These are phyloP conservation scores for Trifolium subterraneum DNA, from an alignment of 306 rosid genomes.

Conservation along the genomic window DNA sequence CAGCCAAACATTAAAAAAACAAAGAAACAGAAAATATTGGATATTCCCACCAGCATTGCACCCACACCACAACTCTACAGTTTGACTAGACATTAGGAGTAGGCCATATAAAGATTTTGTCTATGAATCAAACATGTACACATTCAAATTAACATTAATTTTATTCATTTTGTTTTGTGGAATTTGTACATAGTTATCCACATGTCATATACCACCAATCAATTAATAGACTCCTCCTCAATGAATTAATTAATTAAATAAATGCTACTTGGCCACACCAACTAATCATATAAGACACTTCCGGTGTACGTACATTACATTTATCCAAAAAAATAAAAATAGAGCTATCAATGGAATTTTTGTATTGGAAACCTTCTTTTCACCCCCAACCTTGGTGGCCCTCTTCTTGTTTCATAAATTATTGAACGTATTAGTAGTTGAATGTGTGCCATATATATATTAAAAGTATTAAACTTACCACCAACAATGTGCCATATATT, in stretches of 20 bases:
- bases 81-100: constrained; percentile 18
- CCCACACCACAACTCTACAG: constrained; percentile 4
- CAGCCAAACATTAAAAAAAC: background rate
- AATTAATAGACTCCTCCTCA: background rate
- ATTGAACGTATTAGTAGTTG: background rate
- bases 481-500: no score
- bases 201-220: constrained; percentile 31
- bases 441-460: background rate
- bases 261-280: constrained; percentile 30
- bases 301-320: no score
- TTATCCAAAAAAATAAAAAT: background rate
- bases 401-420: background rate
- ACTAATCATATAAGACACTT: constrained; percentile 21
- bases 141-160: constrained; percentile 15
- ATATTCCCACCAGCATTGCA: constrained; percentile 30
- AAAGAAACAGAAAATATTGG: background rate
- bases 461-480: no score
- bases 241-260: constrained; percentile 21
- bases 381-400: constrained; percentile 1
- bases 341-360: constrained; percentile 13
- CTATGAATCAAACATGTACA: background rate
- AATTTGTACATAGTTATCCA: constrained; percentile 25
- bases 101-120: constrained; percentile 1
- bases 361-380: constrained; percentile 9
- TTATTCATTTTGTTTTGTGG: constrained; percentile 19